A percentile compares a stretch with the other conserved stretches of the same genome.
phyloP scores from a whole-genome alignment of 1,284 basidiomycete genomes.

The Rhodotorula sp. region DNA sequence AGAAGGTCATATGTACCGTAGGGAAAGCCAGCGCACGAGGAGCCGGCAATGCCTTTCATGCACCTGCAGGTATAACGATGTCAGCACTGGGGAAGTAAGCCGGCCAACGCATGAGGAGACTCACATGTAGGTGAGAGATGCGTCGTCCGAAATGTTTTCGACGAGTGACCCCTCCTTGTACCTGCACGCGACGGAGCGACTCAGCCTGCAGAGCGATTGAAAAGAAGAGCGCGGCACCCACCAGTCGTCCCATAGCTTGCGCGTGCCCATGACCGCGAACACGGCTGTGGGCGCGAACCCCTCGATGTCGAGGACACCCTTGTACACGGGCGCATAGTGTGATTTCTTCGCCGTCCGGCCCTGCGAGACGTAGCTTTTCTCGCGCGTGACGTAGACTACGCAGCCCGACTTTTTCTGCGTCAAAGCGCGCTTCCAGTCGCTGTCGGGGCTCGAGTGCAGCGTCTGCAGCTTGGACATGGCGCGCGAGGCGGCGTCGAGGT shows the following conservation, averaged over 20 bases:
- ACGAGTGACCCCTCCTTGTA: constrained; percentile 45
- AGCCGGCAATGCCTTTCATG: constrained; percentile 45
- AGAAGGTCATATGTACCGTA: not conserved
- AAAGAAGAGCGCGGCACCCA: not conserved
- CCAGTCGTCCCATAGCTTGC: constrained; percentile 48
- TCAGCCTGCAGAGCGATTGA: too few species aligned
- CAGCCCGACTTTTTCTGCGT: constrained; percentile 31
- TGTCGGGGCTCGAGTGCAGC: constrained; percentile 20
- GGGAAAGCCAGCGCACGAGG: constrained; percentile 21
- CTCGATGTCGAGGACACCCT: constrained; percentile 42
- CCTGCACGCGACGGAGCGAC: not conserved
- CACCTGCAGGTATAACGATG: constrained; percentile 4
- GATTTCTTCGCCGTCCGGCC: constrained; percentile 28
- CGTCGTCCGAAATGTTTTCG: constrained; percentile 43
- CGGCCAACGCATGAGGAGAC: not conserved
- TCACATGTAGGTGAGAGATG: constrained; percentile 47
- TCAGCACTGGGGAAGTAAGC: not conserved
- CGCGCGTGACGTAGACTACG: constrained; percentile 34
- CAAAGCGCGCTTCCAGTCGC: constrained; percentile 36
- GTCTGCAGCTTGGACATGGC: constrained; percentile 31
- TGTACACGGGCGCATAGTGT: constrained; percentile 31
- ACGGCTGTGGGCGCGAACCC: constrained; percentile 44
- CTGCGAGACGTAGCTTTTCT: constrained; percentile 28
- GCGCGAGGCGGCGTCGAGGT: constrained; percentile 20
- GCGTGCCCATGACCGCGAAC: constrained; percentile 44